These are phyloP conservation scores for Dorcoceras hygrometricum DNA, from an alignment of 257 asterid species.

Conservation along the genomic window DNA sequence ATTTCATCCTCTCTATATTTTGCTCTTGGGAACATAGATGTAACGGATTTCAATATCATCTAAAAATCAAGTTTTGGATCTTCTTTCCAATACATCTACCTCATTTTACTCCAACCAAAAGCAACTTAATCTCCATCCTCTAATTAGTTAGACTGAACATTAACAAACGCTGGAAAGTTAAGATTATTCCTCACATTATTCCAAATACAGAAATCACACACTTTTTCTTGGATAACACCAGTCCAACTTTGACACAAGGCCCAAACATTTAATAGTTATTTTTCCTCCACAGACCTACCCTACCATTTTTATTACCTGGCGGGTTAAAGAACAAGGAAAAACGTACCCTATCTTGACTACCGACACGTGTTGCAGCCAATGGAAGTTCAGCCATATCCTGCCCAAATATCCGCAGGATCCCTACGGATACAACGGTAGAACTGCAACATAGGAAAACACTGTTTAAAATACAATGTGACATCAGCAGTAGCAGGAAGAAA, in stretches of 20 bases:
- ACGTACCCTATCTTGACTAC: slow-evolving; percentile 79
- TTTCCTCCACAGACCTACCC: neutral
- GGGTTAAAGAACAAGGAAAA: slow-evolving; percentile 8
- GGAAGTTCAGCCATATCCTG: slow-evolving; percentile 94
- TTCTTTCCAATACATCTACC: no score
- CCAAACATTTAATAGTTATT: neutral
- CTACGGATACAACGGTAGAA: slow-evolving; percentile 92
- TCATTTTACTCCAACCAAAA: no score
- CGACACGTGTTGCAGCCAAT: slow-evolving; percentile 79
- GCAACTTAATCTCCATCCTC: no score
- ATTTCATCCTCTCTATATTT: no score
- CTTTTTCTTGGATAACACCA: neutral
- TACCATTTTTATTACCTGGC: neutral
- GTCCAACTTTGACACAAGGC: neutral
- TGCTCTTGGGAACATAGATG: no score
- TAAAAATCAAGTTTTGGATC: no score
- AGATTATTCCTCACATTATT: no score
- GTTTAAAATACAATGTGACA: neutral
- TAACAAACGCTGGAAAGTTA: no score
- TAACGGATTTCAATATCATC: no score
- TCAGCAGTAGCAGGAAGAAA: neutral
- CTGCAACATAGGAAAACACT: slow-evolving; percentile 43
- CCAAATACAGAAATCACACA: no score
- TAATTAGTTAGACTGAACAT: no score
- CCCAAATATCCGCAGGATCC: slow-evolving; percentile 85